phyloP scores from a whole-genome alignment of 176 grass and related monocot genomes.

The Aegilops tauschii region DNA sequence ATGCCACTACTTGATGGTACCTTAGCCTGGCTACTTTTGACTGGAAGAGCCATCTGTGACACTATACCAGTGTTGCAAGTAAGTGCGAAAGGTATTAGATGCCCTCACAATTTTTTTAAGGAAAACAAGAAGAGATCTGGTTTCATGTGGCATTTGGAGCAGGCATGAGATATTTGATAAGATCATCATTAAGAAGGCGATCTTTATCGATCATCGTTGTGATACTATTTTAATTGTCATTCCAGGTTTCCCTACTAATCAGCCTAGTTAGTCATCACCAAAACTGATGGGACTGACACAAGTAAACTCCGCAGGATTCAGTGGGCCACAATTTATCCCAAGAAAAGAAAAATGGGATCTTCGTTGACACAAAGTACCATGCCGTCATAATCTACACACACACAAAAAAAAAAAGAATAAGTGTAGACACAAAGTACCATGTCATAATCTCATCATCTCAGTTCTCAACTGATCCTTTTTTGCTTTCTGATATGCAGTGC shows the following conservation, averaged over 20 bases:
- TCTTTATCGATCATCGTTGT: neutral
- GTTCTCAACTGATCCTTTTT: neutral
- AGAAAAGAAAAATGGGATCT: neutral
- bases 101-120: neutral
- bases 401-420: slow-evolving; percentile 13
- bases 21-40: slow-evolving; percentile 11
- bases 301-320: slow-evolving; percentile 11
- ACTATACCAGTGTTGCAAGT: slow-evolving; percentile 2
- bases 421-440: neutral
- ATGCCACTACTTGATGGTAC: slow-evolving; percentile 25
- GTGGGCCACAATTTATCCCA: slow-evolving; percentile 12
- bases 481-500: neutral
- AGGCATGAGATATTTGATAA: slow-evolving; percentile 24
- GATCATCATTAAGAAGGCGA: neutral
- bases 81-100: slow-evolving; percentile 22
- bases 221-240: neutral
- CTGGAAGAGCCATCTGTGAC: neutral
- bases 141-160: slow-evolving; percentile 32
- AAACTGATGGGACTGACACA: slow-evolving; percentile 7
- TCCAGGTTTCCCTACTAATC: neutral
- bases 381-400: neutral
- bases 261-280: neutral
- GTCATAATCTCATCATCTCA: neutral
- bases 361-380: neutral
- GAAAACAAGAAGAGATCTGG: neutral